Base-by-base conservation (phyloP, 805 yeast species). In the Myxozyma monticola region DNA sequence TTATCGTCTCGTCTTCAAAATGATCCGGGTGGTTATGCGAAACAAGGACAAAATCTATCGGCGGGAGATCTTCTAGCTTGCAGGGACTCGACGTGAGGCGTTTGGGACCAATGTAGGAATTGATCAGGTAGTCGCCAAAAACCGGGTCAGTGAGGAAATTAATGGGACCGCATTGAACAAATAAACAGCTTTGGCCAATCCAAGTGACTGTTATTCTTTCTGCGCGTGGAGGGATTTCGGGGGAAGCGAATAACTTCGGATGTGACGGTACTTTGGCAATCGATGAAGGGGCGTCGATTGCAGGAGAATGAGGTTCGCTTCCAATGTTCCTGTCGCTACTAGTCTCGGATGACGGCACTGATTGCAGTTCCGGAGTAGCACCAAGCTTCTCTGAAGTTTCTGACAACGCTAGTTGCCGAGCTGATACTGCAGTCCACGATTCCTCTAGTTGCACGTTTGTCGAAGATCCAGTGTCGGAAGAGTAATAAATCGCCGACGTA, bases 11-110 rank as follows among this genome's bases (percentile, higher is more conserved):
- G 48, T 77, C 71, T 61, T 91, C 98, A 38, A 91, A 69, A 69
- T 91, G 98, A 67, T 91, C 98, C 1, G 97, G 98, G 63, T 91
- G 98, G 64, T 91, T 90, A 65, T 91, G 98, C 1, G 95, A 85
- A 0, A 91, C 95, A 18, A 91, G 64, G 0, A 88, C 82, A 48
- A 83, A 79, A 55, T 88, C 82, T 0, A 89, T 85, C 35, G 71
- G 67, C 9, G 88, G 85, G 10, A 90, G 74, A 17, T 83, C 83
- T 1, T 76, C 75, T 9, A 85, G 64, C 12, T 71, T 55, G 68
- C 88, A 78, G 0, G 97, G 96, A 15, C 87, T 71, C n/a, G 83
- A 81, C 0, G 84, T 76, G n/a, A 90, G 78, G 57, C 98, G 74
- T 63, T 83, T 82, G 4, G 98, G 98, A 0, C 98, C 98, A 17